A percentile compares a stretch with the other conserved stretches of the same genome.
Conservation (phyloP, 345 rosid genomes). For the Moricandia moricandioides region DNA sequence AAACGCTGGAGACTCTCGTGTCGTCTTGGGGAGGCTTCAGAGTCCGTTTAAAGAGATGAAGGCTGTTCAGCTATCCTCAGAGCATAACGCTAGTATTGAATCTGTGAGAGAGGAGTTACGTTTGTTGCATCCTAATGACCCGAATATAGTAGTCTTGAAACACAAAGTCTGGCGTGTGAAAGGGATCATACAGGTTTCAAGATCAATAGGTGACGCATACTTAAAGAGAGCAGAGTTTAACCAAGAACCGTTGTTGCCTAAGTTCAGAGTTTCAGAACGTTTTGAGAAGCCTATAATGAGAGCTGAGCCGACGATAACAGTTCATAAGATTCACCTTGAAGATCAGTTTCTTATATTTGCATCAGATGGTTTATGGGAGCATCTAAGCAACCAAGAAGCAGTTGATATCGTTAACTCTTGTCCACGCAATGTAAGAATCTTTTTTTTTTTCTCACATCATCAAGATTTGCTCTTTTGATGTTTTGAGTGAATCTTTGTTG, state of each 20-base stretch:
- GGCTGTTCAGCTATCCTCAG: constrained; percentile 82
- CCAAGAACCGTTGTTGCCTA: constrained; percentile 73
- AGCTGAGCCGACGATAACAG: constrained; percentile 84
- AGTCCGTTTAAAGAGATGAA: constrained; percentile 54
- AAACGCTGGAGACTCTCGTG: constrained; percentile 96
- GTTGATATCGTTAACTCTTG: constrained; percentile 74
- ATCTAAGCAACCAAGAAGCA: constrained; percentile 89
- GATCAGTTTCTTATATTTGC: constrained; percentile 96
- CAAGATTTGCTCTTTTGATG: not conserved
- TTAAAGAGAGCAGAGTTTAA: constrained; percentile 85
- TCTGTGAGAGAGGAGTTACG: too few species aligned
- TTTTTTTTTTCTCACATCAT: not conserved
- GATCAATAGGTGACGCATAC: constrained; percentile 97
- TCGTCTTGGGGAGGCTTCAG: constrained; percentile 66
- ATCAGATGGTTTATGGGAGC: constrained; percentile 98
- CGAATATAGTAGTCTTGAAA: too few species aligned
- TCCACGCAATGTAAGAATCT: constrained; percentile 70
- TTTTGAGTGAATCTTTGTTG: not conserved
- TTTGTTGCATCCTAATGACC: too few species aligned
- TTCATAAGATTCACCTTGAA: constrained; percentile 65
- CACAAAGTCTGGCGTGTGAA: constrained; percentile 97
- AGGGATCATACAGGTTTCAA: constrained; percentile 94
- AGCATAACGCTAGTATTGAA: constrained; percentile 88
- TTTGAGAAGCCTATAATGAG: constrained; percentile 75
- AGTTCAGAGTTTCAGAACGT: constrained; percentile 70